Evolutionary conservation across 2,329 filamentous ascomycete genomes (phyloP).

Genomic region (Epichloe glyceriae): DNA sequence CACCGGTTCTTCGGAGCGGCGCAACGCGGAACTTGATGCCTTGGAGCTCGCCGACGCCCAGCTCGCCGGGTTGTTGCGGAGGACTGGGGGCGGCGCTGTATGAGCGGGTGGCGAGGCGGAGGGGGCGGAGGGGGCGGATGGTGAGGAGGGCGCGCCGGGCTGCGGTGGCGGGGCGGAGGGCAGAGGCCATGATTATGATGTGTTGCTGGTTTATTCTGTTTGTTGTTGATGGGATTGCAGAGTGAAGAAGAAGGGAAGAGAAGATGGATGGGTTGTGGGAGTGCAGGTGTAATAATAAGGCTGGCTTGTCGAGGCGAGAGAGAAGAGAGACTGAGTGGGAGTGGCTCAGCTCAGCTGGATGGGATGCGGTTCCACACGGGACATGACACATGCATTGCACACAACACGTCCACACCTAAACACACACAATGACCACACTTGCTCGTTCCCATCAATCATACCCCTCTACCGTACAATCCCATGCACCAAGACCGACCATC

Average conservation of each 20-base stretch:
- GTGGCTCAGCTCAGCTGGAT: no score
- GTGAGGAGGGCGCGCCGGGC: neutral
- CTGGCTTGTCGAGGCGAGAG: no score
- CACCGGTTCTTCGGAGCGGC: constrained; percentile 72
- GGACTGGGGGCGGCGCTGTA: neutral
- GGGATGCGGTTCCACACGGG: no score
- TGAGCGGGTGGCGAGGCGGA: constrained; percentile 4
- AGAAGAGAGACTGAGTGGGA: no score
- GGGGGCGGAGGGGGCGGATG: neutral
- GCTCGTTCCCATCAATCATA: neutral
- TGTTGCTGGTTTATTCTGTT: neutral
- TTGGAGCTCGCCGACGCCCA: constrained; percentile 76
- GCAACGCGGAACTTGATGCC: constrained; percentile 78
- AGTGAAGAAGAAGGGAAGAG: no score
- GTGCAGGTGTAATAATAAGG: neutral
- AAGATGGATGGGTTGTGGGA: neutral
- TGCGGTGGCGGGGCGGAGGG: constrained; percentile 10
- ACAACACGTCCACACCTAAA: no score
- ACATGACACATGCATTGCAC: no score
- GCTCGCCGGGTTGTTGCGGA: constrained; percentile 31
- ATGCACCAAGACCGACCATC: neutral
- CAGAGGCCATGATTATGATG: constrained; percentile 7
- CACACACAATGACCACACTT: no score
- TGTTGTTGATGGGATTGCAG: neutral
- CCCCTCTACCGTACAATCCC: neutral